These are phyloP conservation scores for Musa acuminata DNA, from an alignment of 176 grass and related monocot species.

Conservation along the genomic window DNA sequence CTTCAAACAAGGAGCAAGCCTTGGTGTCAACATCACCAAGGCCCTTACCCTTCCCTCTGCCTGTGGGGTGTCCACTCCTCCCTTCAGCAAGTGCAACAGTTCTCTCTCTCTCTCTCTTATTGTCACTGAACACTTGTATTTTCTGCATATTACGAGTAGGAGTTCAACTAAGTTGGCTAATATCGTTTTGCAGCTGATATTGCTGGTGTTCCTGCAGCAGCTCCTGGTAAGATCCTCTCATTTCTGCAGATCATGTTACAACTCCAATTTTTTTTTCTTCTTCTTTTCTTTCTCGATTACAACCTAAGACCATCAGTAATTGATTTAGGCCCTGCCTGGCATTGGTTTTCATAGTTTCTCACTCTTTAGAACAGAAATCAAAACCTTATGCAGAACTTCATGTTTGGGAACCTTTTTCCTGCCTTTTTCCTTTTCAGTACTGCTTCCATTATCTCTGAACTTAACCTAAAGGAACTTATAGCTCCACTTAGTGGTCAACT, in stretches of 20 bases:
- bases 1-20: conserved; percentile 16
- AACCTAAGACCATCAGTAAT: not conserved
- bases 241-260: too few relatives aligned
- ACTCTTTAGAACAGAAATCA: too few relatives aligned
- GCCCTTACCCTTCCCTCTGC: conserved; percentile 40
- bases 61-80: conserved; percentile 37
- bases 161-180: not conserved
- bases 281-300: not conserved
- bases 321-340: too few relatives aligned
- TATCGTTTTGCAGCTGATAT: not conserved
- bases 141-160: not conserved
- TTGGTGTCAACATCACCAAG: conserved; percentile 39
- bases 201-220: not conserved
- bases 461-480: too few relatives aligned
- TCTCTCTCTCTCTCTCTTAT: not conserved
- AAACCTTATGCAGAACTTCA: too few relatives aligned
- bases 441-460: too few relatives aligned
- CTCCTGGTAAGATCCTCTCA: conserved; percentile 6
- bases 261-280: not conserved
- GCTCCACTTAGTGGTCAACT: too few relatives aligned
- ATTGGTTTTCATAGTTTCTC: too few relatives aligned
- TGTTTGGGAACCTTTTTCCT: too few relatives aligned
- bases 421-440: too few relatives aligned
- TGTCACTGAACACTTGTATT: not conserved
- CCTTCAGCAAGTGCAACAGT: conserved; percentile 47